Percentiles rank a stretch among this genome's conserved stretches.
Evolutionary conservation across 768 basidiomycete genomes (phyloP).

Genomic region (Pleurotus cornucopiae): DNA sequence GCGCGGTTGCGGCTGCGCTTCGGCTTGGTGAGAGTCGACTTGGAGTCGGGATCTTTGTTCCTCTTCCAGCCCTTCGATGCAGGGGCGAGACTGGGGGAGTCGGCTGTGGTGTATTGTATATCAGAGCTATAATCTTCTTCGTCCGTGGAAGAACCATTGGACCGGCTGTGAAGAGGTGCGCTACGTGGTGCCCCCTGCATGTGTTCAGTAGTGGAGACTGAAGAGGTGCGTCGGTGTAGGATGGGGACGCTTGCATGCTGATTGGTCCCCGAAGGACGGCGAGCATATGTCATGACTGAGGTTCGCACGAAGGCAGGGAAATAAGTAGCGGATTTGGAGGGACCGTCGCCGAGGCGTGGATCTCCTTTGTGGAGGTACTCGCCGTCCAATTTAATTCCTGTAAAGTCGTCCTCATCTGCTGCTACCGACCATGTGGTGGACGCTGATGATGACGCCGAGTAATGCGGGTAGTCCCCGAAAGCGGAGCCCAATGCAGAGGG

Average conservation of each 20-base stretch:
- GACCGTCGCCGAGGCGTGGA: conserved; percentile 35
- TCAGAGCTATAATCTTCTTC: conserved; percentile 38
- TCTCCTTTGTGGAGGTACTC: conserved; percentile 39
- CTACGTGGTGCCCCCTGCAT: conserved; percentile 37
- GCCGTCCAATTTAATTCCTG: conserved; percentile 24
- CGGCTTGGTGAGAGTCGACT: conserved; percentile 26
- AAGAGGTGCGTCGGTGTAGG: conserved; percentile 51
- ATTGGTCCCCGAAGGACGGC: conserved; percentile 70
- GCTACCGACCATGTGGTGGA: conserved; percentile 63
- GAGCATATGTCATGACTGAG: conserved; percentile 58
- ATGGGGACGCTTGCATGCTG: conserved; percentile 57
- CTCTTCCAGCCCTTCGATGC: conserved; percentile 15
- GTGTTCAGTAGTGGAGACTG: conserved; percentile 32
- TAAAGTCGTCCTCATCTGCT: conserved; percentile 63
- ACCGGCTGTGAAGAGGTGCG: conserved; percentile 34
- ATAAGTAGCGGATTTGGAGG: conserved; percentile 37
- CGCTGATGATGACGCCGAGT: conserved; percentile 61
- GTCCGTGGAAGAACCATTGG: conserved; percentile 34
- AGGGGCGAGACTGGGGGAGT: conserved; percentile 1
- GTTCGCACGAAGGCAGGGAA: conserved; percentile 27
- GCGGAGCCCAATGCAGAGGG: conserved; percentile 61
- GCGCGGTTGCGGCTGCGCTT: conserved; percentile 62
- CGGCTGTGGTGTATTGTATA: conserved; percentile 25
- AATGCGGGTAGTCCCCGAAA: conserved; percentile 43
- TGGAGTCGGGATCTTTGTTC: conserved; percentile 17